phyloP scores from a whole-genome alignment of 768 basidiomycete species.

The Tricholoma terreum region DNA sequence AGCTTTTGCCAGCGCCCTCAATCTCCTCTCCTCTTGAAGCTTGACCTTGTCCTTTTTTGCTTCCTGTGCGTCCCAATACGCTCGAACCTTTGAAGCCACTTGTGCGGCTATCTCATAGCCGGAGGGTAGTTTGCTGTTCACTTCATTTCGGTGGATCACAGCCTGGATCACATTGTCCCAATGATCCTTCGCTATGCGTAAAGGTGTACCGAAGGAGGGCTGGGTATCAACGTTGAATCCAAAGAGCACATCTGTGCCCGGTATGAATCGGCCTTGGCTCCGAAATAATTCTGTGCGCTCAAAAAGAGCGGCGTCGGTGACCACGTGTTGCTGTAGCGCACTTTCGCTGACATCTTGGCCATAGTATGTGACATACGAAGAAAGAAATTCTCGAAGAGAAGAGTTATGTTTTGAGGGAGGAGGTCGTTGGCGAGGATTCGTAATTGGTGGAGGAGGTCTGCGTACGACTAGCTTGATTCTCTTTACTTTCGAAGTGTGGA shows the following conservation, averaged over 20 bases:
- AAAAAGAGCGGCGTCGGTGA: constrained; percentile 31
- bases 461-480: constrained; percentile 69
- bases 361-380: constrained; percentile 57
- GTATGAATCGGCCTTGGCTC: constrained; percentile 37
- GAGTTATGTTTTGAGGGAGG: constrained; percentile 46
- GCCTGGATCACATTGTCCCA: constrained; percentile 62
- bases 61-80: constrained; percentile 72
- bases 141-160: constrained; percentile 28
- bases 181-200: constrained; percentile 38
- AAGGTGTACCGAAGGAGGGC: constrained; percentile 25
- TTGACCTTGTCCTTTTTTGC: constrained; percentile 58
- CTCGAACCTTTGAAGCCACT: constrained; percentile 65
- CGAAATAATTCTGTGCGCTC: constrained; percentile 33
- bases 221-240: constrained; percentile 23
- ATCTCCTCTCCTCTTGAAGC: constrained; percentile 61
- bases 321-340: constrained; percentile 18
- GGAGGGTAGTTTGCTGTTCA: constrained; percentile 26
- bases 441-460: constrained; percentile 53
- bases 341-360: constrained; percentile 45
- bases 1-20: constrained; percentile 66
- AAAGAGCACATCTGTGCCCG: constrained; percentile 33
- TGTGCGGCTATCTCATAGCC: constrained; percentile 43
- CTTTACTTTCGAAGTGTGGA: constrained; percentile 38
- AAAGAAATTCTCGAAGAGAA: constrained; percentile 55
- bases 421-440: constrained; percentile 69